These are phyloP conservation scores for Phytophthora fragariaefolia DNA, from an alignment of 352 stramenopile species.

Conservation along the genomic window DNA sequence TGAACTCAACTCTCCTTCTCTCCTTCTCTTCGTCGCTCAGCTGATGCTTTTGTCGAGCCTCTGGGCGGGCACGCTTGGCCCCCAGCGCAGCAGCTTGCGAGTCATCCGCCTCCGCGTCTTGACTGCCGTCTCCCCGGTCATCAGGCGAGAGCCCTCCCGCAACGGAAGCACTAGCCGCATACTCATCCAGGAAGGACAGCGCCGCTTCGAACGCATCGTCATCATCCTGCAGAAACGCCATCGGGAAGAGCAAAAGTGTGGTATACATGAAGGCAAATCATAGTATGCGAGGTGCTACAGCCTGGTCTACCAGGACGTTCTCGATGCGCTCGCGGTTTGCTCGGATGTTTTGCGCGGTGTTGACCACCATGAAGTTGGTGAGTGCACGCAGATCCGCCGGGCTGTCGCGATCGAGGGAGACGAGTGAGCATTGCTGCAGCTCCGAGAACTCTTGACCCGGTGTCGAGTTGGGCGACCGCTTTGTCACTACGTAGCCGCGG, in stretches of 20 bases:
- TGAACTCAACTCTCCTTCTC: constrained; percentile 8
- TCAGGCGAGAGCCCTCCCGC: not conserved
- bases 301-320: no score
- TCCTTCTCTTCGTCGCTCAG: constrained; percentile 18
- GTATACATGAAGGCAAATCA: not conserved
- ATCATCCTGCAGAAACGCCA: constrained; percentile 23
- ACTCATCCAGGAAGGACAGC: constrained; percentile 20
- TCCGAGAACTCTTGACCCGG: constrained; percentile 42
- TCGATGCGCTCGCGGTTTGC: no score
- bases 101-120: not conserved
- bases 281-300: not conserved
- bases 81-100: not conserved
- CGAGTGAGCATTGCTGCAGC: constrained; percentile 59
- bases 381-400: not conserved
- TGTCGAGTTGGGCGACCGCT: constrained; percentile 38
- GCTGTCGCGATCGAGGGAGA: not conserved
- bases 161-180: not conserved
- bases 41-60: not conserved
- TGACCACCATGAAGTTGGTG: no score
- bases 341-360: no score
- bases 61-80: not conserved
- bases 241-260: not conserved
- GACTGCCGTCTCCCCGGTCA: no score
- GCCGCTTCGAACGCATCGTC: constrained; percentile 15
- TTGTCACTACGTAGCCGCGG: constrained; percentile 45